Base-by-base conservation (phyloP, 768 basidiomycete species). In the Auriscalpium microsporum region DNA sequence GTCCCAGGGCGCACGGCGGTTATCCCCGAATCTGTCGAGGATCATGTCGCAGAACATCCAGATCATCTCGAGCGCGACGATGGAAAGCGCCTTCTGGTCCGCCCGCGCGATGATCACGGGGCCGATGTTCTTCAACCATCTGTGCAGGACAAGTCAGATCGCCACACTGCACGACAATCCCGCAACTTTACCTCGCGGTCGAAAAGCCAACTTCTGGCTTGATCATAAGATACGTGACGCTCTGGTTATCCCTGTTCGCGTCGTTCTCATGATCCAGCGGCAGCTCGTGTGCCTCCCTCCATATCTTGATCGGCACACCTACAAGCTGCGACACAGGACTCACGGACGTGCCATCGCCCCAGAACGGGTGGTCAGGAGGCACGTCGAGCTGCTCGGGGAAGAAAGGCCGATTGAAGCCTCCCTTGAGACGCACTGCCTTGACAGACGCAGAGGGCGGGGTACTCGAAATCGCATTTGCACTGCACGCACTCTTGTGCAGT, bases 11-110 rank as follows among this genome's bases (percentile, higher is more conserved):
- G 40, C 4, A 42, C 40, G 14, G 13, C 17, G 40, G 17, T 42
- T 42, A 2, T 55, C 54, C 11, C 48, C 38, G 45, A 57, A 57
- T 10, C 35, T 28, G 44, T 44, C 36, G 16, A 53, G 36, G 10
- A 65, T 34, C 45, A 60, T 42, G 47, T 52, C 7, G 64, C 60
- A 56, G 62, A 56, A 48, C 60, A 63, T 17, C 61, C 44, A 58
- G 48, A 55, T 21, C 11, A 17, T 42, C 53, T 54, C 57, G 8
- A 58, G 38, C 8, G 28, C 48, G 11, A 9, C 14, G 9, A 48
- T 13, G 13, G 45, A 55, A 19, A 58, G 48, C 5, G 57, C 54
- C 37, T 55, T 23, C 33, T 58, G 57, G 42, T 58, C 57, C 2
- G 57, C 57, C 37, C 54, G 53, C 8, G 16, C 5, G 13, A 49